These are phyloP conservation scores for Paecilomyces variotii DNA, from an alignment of 2,329 filamentous ascomycete genomes.

Conservation along the genomic window DNA sequence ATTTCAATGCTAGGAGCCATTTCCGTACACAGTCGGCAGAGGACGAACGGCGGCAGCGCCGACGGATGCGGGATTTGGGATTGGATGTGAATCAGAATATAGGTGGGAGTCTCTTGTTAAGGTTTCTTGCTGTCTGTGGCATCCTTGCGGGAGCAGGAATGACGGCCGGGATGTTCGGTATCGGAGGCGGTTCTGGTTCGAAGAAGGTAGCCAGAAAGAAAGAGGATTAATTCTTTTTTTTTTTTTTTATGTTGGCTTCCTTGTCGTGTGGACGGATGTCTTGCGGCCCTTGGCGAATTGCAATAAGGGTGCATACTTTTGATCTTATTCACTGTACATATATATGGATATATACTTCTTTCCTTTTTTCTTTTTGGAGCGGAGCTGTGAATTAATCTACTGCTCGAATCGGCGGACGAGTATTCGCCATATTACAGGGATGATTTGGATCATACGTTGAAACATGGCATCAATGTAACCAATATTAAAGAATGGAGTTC, in stretches of 20 bases:
- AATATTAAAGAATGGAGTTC: too few species aligned
- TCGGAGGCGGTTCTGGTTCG: constrained; percentile 2
- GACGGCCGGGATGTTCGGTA: constrained; percentile 19
- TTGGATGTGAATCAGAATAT: constrained; percentile 14
- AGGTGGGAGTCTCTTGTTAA: constrained; percentile 18
- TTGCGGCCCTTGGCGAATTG: neutral
- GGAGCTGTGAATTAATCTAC: neutral
- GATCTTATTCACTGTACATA: neutral
- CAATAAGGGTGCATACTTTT: neutral
- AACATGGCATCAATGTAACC: neutral
- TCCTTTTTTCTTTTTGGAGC: neutral
- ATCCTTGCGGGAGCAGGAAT: constrained; percentile 25
- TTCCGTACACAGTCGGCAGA: constrained; percentile 63
- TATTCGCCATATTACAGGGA: neutral
- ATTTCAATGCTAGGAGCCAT: constrained; percentile 72
- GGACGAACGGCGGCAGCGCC: constrained; percentile 44
- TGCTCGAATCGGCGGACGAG: neutral
- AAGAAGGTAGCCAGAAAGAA: constrained; percentile 3
- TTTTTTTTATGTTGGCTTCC: neutral
- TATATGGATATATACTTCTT: neutral
- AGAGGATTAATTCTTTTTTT: neutral
- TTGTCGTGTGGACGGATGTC: too few species aligned
- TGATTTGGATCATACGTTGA: neutral
- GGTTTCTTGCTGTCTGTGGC: constrained; percentile 33
- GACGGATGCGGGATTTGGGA: constrained; percentile 33